Conservation (phyloP, 345 rosid genomes). For the Eucalyptus pauciflora region DNA sequence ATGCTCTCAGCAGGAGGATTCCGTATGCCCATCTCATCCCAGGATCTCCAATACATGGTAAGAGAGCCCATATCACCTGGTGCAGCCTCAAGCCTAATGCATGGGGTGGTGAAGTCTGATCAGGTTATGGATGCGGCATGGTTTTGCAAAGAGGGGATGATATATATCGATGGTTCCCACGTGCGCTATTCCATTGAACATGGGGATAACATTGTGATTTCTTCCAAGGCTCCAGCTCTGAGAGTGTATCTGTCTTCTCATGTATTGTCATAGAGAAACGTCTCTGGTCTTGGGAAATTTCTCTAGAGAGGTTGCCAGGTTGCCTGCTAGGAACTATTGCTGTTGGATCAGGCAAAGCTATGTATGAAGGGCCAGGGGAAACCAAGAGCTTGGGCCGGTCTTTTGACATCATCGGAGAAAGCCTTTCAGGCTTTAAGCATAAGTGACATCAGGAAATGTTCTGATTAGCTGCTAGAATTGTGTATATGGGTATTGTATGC, state of each 20-base stretch:
- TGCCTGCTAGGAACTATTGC: background rate
- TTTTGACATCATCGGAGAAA: background rate
- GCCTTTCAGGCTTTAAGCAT: background rate
- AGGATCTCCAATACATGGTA: constrained; percentile 74
- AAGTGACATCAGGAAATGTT: background rate
- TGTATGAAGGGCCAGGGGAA: background rate
- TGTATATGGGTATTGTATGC: background rate
- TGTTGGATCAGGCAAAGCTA: constrained; percentile 33
- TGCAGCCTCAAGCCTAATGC: constrained; percentile 37
- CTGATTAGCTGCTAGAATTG: background rate
- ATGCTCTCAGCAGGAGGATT: constrained; percentile 92
- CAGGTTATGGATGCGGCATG: constrained; percentile 49
- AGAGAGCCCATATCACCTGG: constrained; percentile 74
- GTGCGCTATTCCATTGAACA: constrained; percentile 32
- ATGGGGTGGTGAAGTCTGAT: constrained; percentile 43
- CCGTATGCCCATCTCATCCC: constrained; percentile 53
- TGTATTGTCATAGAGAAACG: background rate
- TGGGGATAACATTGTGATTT: constrained; percentile 57
- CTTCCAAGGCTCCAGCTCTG: constrained; percentile 56
- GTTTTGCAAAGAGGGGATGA: constrained; percentile 60
- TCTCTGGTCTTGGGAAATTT: background rate
- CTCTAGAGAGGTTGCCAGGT: background rate
- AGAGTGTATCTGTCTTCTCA: constrained; percentile 50
- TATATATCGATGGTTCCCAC: constrained; percentile 76
- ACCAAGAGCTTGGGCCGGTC: constrained; percentile 10